A percentile compares a stretch with the other conserved stretches of the same genome.
These are phyloP conservation scores for Syzygium aromaticum DNA, from an alignment of 345 rosid species.

Conservation along the genomic window DNA sequence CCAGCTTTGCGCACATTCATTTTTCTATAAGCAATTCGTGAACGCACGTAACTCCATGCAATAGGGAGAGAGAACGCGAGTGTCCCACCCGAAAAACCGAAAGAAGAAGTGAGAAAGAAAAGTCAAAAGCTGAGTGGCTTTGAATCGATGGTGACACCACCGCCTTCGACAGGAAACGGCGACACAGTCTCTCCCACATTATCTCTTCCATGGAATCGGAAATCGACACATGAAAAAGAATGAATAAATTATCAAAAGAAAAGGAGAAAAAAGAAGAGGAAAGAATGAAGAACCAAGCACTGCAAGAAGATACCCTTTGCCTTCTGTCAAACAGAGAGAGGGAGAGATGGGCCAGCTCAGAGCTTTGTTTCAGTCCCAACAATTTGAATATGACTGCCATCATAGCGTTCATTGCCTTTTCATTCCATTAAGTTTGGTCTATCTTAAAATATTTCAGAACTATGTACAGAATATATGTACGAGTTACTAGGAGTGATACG, in stretches of 20 bases:
- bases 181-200: conserved; percentile 19
- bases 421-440: background rate
- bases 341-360: background rate
- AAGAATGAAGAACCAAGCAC: background rate
- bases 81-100: background rate
- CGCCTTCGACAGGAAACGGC: background rate
- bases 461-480: background rate
- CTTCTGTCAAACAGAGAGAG: background rate
- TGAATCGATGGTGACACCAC: conserved; percentile 17
- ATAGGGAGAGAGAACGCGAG: background rate
- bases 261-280: background rate
- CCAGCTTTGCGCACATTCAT: background rate
- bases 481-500: background rate
- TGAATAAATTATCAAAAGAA: background rate
- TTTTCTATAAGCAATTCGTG: background rate
- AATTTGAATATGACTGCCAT: background rate
- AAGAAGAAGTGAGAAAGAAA: background rate
- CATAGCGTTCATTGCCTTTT: background rate
- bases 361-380: background rate
- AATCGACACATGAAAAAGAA: conserved; percentile 23
- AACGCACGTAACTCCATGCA: background rate
- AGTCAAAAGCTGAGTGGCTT: conserved; percentile 1
- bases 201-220: conserved; percentile 14
- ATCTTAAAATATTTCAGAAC: background rate
- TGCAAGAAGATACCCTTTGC: background rate